Conservation (phyloP, 2,329 filamentous ascomycete genomes). For the Tolypocladium pustulatum region DNA sequence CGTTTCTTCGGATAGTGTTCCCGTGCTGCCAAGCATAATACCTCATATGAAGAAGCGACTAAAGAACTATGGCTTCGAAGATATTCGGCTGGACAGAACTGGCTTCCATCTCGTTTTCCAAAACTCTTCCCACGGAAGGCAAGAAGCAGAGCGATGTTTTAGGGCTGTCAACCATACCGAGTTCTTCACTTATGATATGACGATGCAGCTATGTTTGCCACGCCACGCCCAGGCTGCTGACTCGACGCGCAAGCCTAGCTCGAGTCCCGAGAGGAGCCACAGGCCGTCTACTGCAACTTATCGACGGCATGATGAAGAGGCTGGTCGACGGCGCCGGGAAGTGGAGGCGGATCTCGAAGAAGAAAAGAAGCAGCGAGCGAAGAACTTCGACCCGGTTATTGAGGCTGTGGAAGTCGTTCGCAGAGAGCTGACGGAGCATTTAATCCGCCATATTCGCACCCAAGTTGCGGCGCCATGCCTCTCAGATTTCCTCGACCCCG, state of each 20-base stretch:
- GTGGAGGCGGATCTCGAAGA: slow-evolving; percentile 77
- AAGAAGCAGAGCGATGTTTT: slow-evolving; percentile 74
- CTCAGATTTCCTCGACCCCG: slow-evolving; percentile 72
- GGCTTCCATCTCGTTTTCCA: slow-evolving; percentile 93
- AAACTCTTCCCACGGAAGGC: slow-evolving; percentile 63
- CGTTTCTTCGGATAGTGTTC: slow-evolving; percentile 76
- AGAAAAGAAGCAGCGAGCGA: slow-evolving; percentile 78
- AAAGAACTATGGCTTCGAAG: slow-evolving; percentile 70
- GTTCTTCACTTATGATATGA: slow-evolving; percentile 86
- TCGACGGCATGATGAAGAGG: slow-evolving; percentile 50
- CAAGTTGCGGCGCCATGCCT: slow-evolving; percentile 75
- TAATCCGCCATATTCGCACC: slow-evolving; percentile 80
- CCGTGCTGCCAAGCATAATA: slow-evolving; percentile 74
- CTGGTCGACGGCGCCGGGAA: slow-evolving; percentile 55
- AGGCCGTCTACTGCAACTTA: slow-evolving; percentile 9
- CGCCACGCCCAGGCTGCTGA: slow-evolving; percentile 13
- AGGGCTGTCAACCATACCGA: slow-evolving; percentile 67
- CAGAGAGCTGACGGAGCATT: slow-evolving; percentile 72
- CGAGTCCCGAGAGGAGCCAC: slow-evolving; percentile 19
- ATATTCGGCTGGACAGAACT: slow-evolving; percentile 71
- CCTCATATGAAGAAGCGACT: slow-evolving; percentile 84
- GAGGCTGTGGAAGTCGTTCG: slow-evolving; percentile 74
- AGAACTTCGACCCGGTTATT: slow-evolving; percentile 78
- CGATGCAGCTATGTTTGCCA: slow-evolving; percentile 62
- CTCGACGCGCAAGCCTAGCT: slow-evolving; percentile 20